A percentile compares a stretch with the other conserved stretches of the same genome.
These are phyloP conservation scores for Austropuccinia psidii DNA, from an alignment of 1,284 basidiomycete genomes.

Conservation along the genomic window DNA sequence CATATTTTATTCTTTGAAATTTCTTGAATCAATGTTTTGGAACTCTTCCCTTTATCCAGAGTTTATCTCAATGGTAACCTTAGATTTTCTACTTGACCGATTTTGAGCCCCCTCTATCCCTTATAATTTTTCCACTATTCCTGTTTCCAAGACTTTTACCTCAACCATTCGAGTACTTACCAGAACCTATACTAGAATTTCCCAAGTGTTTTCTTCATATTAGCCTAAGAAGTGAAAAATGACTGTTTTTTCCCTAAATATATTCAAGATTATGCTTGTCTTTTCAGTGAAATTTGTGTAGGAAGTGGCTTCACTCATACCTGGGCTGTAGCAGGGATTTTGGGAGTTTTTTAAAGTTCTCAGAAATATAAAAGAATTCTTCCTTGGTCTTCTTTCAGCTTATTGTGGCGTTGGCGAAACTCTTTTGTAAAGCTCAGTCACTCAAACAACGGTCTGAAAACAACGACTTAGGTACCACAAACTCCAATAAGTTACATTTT, in stretches of 20 bases:
- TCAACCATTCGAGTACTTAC: constrained; percentile 80
- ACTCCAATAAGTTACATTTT: too few relatives aligned
- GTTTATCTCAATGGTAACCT: constrained; percentile 72
- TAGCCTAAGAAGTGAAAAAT: constrained; percentile 49
- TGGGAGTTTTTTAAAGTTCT: constrained; percentile 64
- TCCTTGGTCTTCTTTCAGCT: constrained; percentile 76
- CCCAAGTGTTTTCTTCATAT: constrained; percentile 1
- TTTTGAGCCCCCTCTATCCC: constrained; percentile 79
- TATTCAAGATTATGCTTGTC: constrained; percentile 67
- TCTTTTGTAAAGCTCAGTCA: constrained; percentile 62
- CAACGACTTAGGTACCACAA: not conserved
- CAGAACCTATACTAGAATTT: constrained; percentile 55
- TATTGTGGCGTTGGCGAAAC: constrained; percentile 76
- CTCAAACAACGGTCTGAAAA: constrained; percentile 41
- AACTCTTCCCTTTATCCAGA: constrained; percentile 77
- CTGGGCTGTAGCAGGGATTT: constrained; percentile 64
- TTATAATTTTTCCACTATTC: constrained; percentile 75
- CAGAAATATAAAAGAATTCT: constrained; percentile 59
- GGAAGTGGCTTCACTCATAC: constrained; percentile 78
- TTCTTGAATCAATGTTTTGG: constrained; percentile 88
- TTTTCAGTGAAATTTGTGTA: constrained; percentile 80
- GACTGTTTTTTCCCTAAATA: constrained; percentile 63
- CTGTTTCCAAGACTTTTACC: constrained; percentile 75
- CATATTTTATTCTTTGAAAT: constrained; percentile 53
- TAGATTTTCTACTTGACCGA: constrained; percentile 66